These are phyloP conservation scores for Paecilomyces niveus DNA, from an alignment of 2,329 filamentous ascomycete genomes.

Conservation along the genomic window DNA sequence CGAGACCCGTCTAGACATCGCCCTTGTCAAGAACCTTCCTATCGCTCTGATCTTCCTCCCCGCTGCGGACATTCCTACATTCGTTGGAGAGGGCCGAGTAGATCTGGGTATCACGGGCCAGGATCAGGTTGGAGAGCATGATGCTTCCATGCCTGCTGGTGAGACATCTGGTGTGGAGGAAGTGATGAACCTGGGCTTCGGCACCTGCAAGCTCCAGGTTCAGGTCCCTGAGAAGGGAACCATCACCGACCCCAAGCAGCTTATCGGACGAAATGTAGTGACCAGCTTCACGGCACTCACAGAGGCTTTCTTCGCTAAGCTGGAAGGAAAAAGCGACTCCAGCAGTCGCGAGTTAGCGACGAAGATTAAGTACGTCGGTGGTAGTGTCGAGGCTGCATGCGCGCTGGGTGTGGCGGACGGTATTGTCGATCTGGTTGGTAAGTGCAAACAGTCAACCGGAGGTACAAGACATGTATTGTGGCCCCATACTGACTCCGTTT, in stretches of 20 bases:
- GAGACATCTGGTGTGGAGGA: conserved; percentile 63
- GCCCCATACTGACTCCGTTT: not conserved
- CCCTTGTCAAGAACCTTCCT: conserved; percentile 91
- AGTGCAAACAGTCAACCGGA: conserved; percentile 31
- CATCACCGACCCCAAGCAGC: conserved; percentile 62
- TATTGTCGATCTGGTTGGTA: conserved; percentile 94
- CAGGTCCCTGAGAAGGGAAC: conserved; percentile 84
- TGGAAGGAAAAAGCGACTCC: conserved; percentile 50
- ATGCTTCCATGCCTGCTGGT: conserved; percentile 44
- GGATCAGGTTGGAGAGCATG: conserved; percentile 89
- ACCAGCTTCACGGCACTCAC: conserved; percentile 89
- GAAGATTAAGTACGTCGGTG: conserved; percentile 88
- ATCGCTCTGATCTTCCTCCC: conserved; percentile 96
- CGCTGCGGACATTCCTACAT: conserved; percentile 93
- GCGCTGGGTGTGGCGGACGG: conserved; percentile 92
- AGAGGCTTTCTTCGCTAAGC: conserved; percentile 70
- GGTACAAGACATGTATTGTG: not conserved
- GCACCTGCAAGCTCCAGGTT: conserved; percentile 88
- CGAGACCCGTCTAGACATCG: conserved; percentile 92
- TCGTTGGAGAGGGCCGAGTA: conserved; percentile 89
- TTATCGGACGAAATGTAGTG: conserved; percentile 87
- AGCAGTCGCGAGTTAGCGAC: conserved; percentile 58
- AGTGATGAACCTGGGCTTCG: conserved; percentile 85
- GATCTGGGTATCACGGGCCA: conserved; percentile 91
- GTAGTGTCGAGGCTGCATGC: conserved; percentile 95